phyloP scores from a whole-genome alignment of 345 rosid genomes.

The Hibiscus mutabilis region DNA sequence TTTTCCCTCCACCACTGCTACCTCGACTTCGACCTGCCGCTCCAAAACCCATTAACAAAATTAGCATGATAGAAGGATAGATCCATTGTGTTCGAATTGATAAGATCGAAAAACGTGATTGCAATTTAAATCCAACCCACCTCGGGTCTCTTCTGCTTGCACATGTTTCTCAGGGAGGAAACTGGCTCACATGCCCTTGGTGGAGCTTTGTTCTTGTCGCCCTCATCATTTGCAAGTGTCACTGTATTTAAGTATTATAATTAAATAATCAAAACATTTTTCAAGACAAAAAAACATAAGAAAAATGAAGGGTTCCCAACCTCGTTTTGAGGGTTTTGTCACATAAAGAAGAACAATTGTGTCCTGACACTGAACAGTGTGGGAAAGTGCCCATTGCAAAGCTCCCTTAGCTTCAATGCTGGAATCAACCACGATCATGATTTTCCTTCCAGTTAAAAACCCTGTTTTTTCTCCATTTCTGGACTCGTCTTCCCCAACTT shows the following conservation, averaged over 20 bases:
- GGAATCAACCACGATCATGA: slow-evolving; percentile 82
- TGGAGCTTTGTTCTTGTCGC: slow-evolving; percentile 37
- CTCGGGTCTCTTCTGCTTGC: slow-evolving; percentile 75
- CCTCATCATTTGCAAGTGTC: slow-evolving; percentile 23
- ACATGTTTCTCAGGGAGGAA: slow-evolving; percentile 46
- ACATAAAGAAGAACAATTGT: slow-evolving; percentile 61
- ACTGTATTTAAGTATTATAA: slow-evolving; percentile 8
- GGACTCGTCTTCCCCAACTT: background rate
- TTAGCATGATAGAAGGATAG: background rate
- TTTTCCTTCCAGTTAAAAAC: slow-evolving; percentile 46
- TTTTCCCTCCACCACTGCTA: slow-evolving; percentile 52
- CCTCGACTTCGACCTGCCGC: slow-evolving; percentile 55
- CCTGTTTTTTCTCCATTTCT: slow-evolving; percentile 9
- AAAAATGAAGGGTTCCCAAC: slow-evolving; percentile 14
- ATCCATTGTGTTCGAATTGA: background rate
- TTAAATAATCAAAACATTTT: background rate
- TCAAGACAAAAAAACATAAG: background rate
- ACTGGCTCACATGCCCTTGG: slow-evolving; percentile 40
- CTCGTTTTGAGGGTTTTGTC: slow-evolving; percentile 47
- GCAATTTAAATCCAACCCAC: slow-evolving; percentile 20
- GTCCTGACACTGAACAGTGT: slow-evolving; percentile 71
- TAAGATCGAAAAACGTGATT: no score
- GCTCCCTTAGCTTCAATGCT: slow-evolving; percentile 74
- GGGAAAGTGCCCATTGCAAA: slow-evolving; percentile 85
- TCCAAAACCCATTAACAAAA: background rate